Base-by-base conservation (phyloP, 2,329 filamentous ascomycete species). In the Epichloe glyceriae region DNA sequence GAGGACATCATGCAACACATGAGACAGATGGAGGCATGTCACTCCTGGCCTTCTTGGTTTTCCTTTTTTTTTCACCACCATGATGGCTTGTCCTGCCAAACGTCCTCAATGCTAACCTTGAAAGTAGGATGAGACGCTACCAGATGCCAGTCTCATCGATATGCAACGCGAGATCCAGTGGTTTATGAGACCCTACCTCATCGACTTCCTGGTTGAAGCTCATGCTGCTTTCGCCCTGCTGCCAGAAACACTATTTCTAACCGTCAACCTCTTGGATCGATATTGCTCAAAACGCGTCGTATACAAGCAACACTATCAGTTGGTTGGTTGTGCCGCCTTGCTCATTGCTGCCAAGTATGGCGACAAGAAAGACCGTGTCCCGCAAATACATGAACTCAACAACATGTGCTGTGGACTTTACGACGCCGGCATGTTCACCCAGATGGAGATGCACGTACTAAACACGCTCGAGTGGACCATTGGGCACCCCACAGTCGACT, bases 381-480 rank as follows among this genome's bases (percentile, higher is more conserved):
- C 93, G 4, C 93, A 94, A 57, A 94, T 98, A 65, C 83, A 88
- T 65, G 93, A 98, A 67, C 76, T 98, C 57, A 95, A 95, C 78
- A 94, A 91, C 59, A 97, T 98, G 93, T 98, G 93, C 78, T 97
- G 93, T 71, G 90, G 87, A 38, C 79, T 97, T 39, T 98, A 98
- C 71, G 93, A 98, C 62, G 89, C 95, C 47, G 91, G 95, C 72
- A 98, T 98, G 93, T 98, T 98, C 72, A 91, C 90, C 11, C 93
- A 98, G 70, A 98, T 98, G 93, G 93, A 98, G 73, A 97, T 94
- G 90, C 93, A 98, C 68, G 91, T 98, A 38, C 79, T 98, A 60
- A 94, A 96, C 71, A 98, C 93, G 1, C 79, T 98, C 53, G 88
- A 94, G 66, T 98, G 93, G 93, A 82, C 85, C 58, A 86, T 98